These are phyloP conservation scores for Shiraia sp. DNA, from an alignment of 2,329 filamentous ascomycete species.

Conservation along the genomic window DNA sequence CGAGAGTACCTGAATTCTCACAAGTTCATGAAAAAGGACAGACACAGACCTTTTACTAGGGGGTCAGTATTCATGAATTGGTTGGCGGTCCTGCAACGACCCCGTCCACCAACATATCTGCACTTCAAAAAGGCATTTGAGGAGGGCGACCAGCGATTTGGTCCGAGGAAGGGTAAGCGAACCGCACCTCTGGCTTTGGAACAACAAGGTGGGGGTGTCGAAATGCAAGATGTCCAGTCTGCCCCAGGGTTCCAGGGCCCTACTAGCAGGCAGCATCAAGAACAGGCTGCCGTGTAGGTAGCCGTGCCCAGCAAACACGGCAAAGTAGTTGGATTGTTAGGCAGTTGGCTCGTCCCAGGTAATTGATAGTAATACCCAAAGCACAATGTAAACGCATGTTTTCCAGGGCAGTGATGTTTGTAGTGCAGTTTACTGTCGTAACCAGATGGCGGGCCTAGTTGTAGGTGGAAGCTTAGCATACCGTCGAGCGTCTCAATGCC, in stretches of 20 bases:
- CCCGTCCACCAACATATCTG: constrained; percentile 85
- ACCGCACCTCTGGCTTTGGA: constrained; percentile 54
- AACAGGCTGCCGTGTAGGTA: constrained; percentile 15
- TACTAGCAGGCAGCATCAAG: constrained; percentile 19
- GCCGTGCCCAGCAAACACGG: neutral
- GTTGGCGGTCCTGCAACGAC: constrained; percentile 77
- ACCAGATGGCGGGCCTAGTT: too few relatives aligned
- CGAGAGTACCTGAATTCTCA: constrained; percentile 94
- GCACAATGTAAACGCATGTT: too few relatives aligned
- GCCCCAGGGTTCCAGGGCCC: constrained; percentile 43
- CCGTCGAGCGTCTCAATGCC: too few relatives aligned
- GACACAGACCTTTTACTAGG: constrained; percentile 88
- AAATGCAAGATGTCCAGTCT: constrained; percentile 64
- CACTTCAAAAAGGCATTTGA: constrained; percentile 78
- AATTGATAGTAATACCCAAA: too few relatives aligned
- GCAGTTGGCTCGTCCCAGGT: neutral
- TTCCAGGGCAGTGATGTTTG: too few relatives aligned
- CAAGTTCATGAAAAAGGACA: constrained; percentile 90
- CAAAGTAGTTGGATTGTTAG: too few relatives aligned
- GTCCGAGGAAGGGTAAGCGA: constrained; percentile 59
- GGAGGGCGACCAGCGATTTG: constrained; percentile 84
- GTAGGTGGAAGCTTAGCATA: neutral
- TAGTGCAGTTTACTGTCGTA: too few relatives aligned
- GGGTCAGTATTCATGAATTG: constrained; percentile 76
- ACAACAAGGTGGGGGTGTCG: constrained; percentile 62